These are phyloP conservation scores for Fusarium sp. DNA, from an alignment of 2,329 filamentous ascomycete genomes.

Conservation along the genomic window DNA sequence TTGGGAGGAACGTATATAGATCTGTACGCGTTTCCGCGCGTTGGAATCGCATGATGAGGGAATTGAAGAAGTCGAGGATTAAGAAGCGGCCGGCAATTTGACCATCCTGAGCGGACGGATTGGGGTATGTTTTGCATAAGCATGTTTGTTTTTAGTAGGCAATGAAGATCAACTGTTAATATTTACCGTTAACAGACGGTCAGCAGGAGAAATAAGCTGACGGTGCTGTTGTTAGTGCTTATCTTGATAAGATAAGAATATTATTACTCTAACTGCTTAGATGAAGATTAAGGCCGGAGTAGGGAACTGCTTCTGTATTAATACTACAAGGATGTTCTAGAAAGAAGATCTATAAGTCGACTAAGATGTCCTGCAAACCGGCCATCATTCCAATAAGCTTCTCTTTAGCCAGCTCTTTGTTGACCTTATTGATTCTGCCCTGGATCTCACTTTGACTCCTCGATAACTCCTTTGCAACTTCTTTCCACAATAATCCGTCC, in stretches of 20 bases:
- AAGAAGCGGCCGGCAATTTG: neutral
- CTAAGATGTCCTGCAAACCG: neutral
- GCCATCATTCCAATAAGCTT: neutral
- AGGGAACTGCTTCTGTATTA: neutral
- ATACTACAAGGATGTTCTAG: fast-evolving
- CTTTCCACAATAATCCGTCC: neutral
- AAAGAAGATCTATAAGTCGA: neutral
- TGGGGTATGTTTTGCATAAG: neutral
- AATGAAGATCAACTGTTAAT: neutral
- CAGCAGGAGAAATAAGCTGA: fast-evolving
- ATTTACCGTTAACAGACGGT: fast-evolving
- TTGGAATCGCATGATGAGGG: neutral
- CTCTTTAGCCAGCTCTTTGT: neutral
- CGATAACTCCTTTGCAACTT: neutral
- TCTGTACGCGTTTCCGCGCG: neutral
- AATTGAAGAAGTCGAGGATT: neutral
- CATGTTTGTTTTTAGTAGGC: neutral
- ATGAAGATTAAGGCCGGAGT: neutral
- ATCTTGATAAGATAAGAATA: neutral
- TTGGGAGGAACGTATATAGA: neutral
- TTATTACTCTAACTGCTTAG: fast-evolving
- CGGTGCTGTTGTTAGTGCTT: neutral
- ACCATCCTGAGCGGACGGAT: fast-evolving
- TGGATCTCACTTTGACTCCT: neutral
- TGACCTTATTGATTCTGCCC: neutral